Evolutionary conservation across 306 rosid species (phyloP).

Genomic region (Quercus cerris): DNA sequence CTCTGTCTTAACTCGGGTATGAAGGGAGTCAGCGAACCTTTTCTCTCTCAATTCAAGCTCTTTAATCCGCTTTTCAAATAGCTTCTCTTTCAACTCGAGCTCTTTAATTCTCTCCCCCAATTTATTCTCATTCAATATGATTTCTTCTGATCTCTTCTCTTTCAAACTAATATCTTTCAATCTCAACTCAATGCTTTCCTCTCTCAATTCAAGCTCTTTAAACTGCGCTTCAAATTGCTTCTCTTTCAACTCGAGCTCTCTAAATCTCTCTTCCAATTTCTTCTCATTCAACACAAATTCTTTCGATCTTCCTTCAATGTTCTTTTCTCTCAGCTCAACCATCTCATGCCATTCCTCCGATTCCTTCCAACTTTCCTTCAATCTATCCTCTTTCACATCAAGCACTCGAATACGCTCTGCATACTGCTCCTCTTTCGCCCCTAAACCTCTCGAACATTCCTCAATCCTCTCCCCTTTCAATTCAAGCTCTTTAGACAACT

Average conservation of each 20-base stretch:
- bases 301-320: constrained; percentile 7
- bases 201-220: neutral
- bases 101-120: too few species aligned
- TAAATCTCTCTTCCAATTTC: neutral
- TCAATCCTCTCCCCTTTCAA: neutral
- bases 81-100: too few species aligned
- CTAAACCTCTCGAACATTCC: too few species aligned
- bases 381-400: constrained; percentile 7
- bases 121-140: too few species aligned
- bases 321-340: neutral
- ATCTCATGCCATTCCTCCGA: constrained; percentile 17
- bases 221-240: neutral
- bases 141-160: neutral
- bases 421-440: too few species aligned
- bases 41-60: constrained; percentile 10
- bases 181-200: too few species aligned
- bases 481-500: constrained; percentile 31
- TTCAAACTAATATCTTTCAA: too few species aligned
- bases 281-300: constrained; percentile 12
- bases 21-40: neutral
- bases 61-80: too few species aligned
- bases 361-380: constrained; percentile 12
- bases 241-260: too few species aligned
- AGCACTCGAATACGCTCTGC: constrained; percentile 18
- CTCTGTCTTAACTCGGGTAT: too few species aligned